Conservation (phyloP, 1,139 yeast species). For the Neolecta irregularis region DNA sequence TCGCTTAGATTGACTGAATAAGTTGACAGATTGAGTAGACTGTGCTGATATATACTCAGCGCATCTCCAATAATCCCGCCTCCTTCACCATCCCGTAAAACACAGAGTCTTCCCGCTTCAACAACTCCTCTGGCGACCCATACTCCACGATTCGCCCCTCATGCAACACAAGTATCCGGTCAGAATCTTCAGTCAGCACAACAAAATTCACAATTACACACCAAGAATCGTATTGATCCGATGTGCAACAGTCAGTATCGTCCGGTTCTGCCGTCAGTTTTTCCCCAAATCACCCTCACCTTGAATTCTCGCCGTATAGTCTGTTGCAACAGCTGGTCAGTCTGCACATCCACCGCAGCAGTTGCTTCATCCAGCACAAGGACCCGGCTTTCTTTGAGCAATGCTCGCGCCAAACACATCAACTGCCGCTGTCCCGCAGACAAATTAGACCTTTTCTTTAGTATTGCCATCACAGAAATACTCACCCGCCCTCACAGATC, state of each 20-base stretch:
- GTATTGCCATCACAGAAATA: no score
- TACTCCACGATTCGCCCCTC: slow-evolving; percentile 77
- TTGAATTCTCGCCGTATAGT: slow-evolving; percentile 75
- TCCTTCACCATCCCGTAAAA: slow-evolving; percentile 68
- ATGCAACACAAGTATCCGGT: slow-evolving; percentile 71
- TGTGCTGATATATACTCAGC: background rate
- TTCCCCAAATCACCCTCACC: no score
- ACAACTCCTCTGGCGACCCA: slow-evolving; percentile 57
- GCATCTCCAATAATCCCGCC: slow-evolving; percentile 28
- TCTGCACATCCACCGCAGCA: slow-evolving; percentile 93
- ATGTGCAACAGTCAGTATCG: slow-evolving; percentile 89
- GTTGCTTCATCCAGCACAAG: slow-evolving; percentile 90
- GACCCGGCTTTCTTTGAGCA: slow-evolving; percentile 62
- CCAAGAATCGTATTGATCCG: slow-evolving; percentile 88
- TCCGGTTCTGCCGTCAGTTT: no score
- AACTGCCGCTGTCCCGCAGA: slow-evolving; percentile 88
- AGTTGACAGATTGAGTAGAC: no score
- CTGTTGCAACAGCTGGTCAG: slow-evolving; percentile 73
- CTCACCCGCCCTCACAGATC: slow-evolving; percentile 71
- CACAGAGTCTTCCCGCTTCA: slow-evolving; percentile 50
- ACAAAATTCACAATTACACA: no score
- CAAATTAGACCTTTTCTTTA: no score
- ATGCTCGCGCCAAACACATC: slow-evolving; percentile 80
- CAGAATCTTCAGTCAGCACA: no score
- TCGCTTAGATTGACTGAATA: no score